Evolutionary conservation across 148 eudicot genomes (phyloP).

Genomic region (Nepenthes mirabilis): DNA sequence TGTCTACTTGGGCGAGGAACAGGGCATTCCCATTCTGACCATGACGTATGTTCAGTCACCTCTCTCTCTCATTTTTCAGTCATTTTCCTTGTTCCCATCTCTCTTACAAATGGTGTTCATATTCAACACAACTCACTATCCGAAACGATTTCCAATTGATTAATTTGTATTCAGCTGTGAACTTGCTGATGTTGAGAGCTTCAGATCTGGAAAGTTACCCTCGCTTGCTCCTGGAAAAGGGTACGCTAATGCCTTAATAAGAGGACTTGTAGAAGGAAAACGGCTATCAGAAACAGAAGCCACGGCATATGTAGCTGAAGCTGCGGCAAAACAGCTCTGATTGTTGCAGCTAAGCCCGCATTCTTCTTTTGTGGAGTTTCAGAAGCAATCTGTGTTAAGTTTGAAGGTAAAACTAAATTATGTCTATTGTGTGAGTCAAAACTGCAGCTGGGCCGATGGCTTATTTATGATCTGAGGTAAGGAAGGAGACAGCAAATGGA

Average conservation of each 20-base stretch:
- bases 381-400: too few species aligned
- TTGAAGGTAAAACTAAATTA: too few species aligned
- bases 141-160: background rate
- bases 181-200: conserved; percentile 37
- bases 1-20: conserved; percentile 64
- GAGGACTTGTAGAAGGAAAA: conserved; percentile 58
- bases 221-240: conserved; percentile 36
- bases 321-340: conserved; percentile 53
- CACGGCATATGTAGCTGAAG: conserved; percentile 50
- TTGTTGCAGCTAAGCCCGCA: background rate
- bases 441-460: too few species aligned
- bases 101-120: background rate
- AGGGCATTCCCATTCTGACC: conserved; percentile 68
- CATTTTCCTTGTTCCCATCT: background rate
- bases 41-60: conserved; percentile 59
- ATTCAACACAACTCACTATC: background rate
- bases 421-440: too few species aligned
- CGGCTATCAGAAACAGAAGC: conserved; percentile 73
- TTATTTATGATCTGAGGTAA: too few species aligned
- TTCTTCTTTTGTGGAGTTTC: background rate
- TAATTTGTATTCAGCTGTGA: conserved; percentile 42
- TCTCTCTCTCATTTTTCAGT: background rate
- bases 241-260: conserved; percentile 55
- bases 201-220: conserved; percentile 48
- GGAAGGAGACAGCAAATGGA: too few species aligned